Evolutionary conservation across 495 filamentous ascomycete genomes (phyloP).

Genomic region (Aspergillus haitiensis): DNA sequence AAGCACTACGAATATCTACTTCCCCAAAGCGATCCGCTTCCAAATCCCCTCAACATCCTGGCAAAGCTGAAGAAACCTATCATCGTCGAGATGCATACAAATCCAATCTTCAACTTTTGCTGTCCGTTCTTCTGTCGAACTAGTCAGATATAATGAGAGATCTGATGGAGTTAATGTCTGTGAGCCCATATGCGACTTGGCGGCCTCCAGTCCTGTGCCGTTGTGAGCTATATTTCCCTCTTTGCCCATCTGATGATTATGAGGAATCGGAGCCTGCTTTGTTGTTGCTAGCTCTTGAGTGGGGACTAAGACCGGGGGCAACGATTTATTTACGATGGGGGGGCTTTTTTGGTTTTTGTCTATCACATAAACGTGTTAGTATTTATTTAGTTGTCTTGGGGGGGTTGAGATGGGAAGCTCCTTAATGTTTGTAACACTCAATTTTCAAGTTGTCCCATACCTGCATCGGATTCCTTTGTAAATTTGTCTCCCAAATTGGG

Average conservation of each 20-base stretch:
- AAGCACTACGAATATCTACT: conserved; percentile 6
- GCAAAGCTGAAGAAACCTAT: conserved; percentile 44
- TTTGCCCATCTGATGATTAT: too few species aligned
- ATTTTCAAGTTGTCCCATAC: background rate
- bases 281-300: too few species aligned
- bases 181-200: conserved; percentile 5
- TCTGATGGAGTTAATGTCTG: conserved; percentile 24
- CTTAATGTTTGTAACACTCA: background rate
- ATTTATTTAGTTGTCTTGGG: too few species aligned
- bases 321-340: too few species aligned
- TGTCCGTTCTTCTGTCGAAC: conserved; percentile 37
- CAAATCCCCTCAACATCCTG: conserved; percentile 48
- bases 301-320: too few species aligned
- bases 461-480: background rate
- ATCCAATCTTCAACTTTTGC: conserved; percentile 46
- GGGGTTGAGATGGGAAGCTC: too few species aligned
- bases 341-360: too few species aligned
- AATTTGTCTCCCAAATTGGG: background rate
- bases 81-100: conserved; percentile 45
- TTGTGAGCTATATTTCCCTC: background rate
- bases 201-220: conserved; percentile 19
- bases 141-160: conserved; percentile 36
- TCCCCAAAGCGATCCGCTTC: conserved; percentile 45
- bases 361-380: too few species aligned
- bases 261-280: too few species aligned